Conservation (phyloP, 805 yeast genomes). For the Zygotorulaspora florentina region DNA sequence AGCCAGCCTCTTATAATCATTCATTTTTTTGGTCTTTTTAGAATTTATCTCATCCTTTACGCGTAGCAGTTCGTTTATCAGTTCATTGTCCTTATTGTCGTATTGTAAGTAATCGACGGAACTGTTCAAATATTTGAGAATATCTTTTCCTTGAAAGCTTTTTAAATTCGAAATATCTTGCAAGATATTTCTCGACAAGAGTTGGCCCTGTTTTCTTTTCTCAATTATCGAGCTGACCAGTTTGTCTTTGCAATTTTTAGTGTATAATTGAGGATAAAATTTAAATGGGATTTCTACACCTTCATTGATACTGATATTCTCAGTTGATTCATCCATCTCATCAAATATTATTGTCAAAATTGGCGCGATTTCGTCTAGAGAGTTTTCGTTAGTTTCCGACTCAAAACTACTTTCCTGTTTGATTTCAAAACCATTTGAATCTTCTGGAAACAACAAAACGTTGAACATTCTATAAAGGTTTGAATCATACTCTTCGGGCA, state of each 20-base stretch:
- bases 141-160: slow-evolving; percentile 33
- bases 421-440: slow-evolving; percentile 1
- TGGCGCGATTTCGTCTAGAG: slow-evolving; percentile 27
- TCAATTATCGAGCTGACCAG: slow-evolving; percentile 25
- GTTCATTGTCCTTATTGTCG: slow-evolving; percentile 10
- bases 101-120: slow-evolving; percentile 25
- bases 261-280: slow-evolving; percentile 35
- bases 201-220: slow-evolving; percentile 22
- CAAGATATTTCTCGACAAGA: slow-evolving; percentile 17
- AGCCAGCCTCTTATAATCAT: slow-evolving; percentile 27
- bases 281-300: slow-evolving; percentile 33
- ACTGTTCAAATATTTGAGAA: slow-evolving; percentile 27
- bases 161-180: slow-evolving; percentile 26
- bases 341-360: slow-evolving; percentile 32
- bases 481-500: slow-evolving; percentile 34
- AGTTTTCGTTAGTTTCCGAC: slow-evolving; percentile 19
- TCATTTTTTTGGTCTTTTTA: slow-evolving; percentile 19
- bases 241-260: slow-evolving; percentile 25
- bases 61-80: slow-evolving; percentile 11
- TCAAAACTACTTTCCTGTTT: neutral
- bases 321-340: slow-evolving; percentile 30
- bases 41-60: slow-evolving; percentile 16
- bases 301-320: slow-evolving; percentile 15
- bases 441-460: slow-evolving; percentile 28
- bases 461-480: slow-evolving; percentile 35